Evolutionary conservation across 2,329 filamentous ascomycete species (phyloP).

Genomic region (Ophiostoma triangulosporum): DNA sequence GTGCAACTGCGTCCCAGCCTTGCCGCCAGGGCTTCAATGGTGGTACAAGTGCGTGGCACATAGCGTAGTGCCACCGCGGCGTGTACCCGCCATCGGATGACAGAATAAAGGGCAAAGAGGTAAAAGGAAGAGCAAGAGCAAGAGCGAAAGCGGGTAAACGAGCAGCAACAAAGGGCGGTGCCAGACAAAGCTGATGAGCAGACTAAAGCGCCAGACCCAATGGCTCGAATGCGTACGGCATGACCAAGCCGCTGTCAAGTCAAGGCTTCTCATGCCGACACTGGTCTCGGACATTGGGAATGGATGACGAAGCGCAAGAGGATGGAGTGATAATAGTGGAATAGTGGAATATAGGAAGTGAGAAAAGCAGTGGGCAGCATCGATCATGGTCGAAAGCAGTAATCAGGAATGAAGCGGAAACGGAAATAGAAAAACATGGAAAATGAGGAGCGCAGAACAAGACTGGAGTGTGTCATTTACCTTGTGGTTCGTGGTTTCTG

Average conservation of each 20-base stretch:
- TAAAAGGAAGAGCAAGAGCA: background rate
- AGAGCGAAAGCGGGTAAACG: background rate
- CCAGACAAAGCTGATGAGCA: background rate
- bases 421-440: background rate
- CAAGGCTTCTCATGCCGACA: background rate
- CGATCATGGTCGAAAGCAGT: background rate
- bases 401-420: background rate
- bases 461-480: conserved; percentile 9
- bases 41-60: conserved; percentile 7
- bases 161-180: background rate
- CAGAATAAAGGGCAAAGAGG: background rate
- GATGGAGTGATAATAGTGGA: background rate
- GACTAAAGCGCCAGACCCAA: background rate
- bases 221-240: background rate
- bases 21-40: background rate
- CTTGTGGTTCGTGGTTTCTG: conserved; percentile 35
- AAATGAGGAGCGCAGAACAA: background rate
- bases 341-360: background rate
- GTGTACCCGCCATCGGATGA: background rate
- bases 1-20: conserved; percentile 10
- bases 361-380: background rate
- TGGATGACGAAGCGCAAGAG: background rate
- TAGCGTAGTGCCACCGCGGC: conserved; percentile 1
- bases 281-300: too few relatives aligned
- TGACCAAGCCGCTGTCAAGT: too few relatives aligned